Evolutionary conservation across 257 asterid species (phyloP), one percentile per base, ranked within the genome.

Genomic region (Plectranthus barbatus): DNA sequence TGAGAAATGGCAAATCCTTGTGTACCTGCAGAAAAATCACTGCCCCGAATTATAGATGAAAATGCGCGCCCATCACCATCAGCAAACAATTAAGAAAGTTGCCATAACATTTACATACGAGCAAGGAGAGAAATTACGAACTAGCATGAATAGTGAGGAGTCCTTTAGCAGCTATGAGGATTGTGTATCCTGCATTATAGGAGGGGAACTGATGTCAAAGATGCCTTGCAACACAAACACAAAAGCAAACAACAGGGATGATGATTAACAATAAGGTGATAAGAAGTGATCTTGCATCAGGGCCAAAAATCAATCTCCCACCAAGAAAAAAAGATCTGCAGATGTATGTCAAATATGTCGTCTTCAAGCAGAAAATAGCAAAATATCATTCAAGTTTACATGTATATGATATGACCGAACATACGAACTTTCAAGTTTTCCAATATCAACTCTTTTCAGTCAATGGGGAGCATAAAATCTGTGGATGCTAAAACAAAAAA

Each of bases 241-340:
- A 93, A 76, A 90, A 93, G 80, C 84, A 60, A 64, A 81, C 54
- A 41, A 90, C 94, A 21, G 97, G 99, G 61, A 76, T 84, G 58
- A 85, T 79, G 78, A 93, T 79, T 68, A 89, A 80, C 80, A 84
- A 68, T 79, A 93, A 73, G 68, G 94, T 93, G 84, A 81, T 81
- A 41, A 93, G 89, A 87, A 93, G 74, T 9, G 99, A 89, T 79
- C 79, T 86, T 24, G 99, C 99, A 78, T 93, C 97, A 9, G 99
- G 99, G 69, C 99, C 99, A 82, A 93, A 89, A 44, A 93, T 86
- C 88, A 93, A 77, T 77, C 99, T 86, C 79, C 99, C 99, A 36
- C 94, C 84, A 9, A 93, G 72, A n/a, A 68, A 82, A 82, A 80
- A 93, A 93, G 20, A 83, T 86, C 99, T 92, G 99, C 83, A 72